Conservation (phyloP, 2,329 filamentous ascomycete species). For the Colletotrichum cuscutae region DNA sequence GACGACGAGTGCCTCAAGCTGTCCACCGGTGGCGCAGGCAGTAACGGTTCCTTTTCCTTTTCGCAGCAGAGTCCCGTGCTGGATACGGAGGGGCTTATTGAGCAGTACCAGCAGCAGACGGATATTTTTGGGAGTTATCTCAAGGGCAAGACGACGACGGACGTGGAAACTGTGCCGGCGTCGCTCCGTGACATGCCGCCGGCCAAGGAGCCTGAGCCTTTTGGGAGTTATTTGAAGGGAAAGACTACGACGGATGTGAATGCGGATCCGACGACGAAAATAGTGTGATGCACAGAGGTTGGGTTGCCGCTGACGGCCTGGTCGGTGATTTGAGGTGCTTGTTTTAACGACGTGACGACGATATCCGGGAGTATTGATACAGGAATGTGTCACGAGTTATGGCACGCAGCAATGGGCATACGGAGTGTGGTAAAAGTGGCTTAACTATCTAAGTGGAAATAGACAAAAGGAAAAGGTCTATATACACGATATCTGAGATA, state of each 20-base stretch:
- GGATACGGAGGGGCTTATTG: background rate
- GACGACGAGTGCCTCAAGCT: constrained; percentile 20
- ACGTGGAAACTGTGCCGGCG: background rate
- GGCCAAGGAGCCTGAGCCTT: background rate
- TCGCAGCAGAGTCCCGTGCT: background rate
- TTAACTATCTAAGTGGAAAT: no score
- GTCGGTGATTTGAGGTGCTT: background rate
- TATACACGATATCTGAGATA: no score
- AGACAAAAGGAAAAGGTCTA: no score
- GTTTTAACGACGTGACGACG: background rate
- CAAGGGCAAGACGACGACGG: background rate
- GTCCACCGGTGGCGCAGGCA: background rate
- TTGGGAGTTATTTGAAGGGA: constrained; percentile 16
- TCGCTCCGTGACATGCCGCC: background rate
- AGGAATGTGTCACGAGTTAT: no score
- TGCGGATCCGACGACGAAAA: background rate
- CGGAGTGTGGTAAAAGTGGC: no score
- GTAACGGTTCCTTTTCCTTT: background rate
- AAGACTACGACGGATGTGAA: constrained; percentile 13
- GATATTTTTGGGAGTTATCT: background rate
- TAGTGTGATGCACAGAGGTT: background rate
- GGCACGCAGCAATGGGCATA: no score
- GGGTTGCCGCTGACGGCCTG: background rate
- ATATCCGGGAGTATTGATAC: background rate
- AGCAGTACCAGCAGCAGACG: background rate